These are phyloP conservation scores for Rosa chinensis DNA, from an alignment of 306 rosid species.

Conservation along the genomic window DNA sequence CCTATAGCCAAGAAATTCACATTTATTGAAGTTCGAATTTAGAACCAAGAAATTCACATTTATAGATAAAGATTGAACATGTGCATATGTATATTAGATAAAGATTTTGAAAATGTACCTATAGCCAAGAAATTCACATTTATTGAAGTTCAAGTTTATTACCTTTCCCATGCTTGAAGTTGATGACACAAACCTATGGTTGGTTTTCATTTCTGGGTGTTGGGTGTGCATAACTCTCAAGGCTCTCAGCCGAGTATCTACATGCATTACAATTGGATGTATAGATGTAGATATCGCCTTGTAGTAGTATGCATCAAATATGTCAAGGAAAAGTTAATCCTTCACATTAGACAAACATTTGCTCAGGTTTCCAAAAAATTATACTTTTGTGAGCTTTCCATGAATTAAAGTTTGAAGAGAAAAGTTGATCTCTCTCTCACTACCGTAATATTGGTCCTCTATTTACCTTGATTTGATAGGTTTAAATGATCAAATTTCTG, in stretches of 20 bases:
- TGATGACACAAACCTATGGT: not conserved
- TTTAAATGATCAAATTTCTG: conserved; percentile 63
- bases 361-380: not conserved
- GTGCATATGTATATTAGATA: too few species aligned
- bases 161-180: not conserved
- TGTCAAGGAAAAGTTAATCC: not conserved
- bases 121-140: not conserved
- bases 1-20: not conserved
- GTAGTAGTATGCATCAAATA: not conserved
- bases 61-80: too few species aligned
- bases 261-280: not conserved
- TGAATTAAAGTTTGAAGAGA: not conserved
- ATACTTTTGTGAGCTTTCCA: not conserved
- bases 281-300: not conserved
- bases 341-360: not conserved
- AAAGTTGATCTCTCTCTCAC: conserved; percentile 6
- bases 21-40: not conserved
- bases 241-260: not conserved
- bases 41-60: too few species aligned
- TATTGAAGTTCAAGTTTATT: not conserved
- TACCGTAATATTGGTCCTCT: conserved; percentile 16
- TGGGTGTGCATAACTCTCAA: not conserved
- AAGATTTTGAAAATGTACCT: not conserved
- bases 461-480: conserved; percentile 47
- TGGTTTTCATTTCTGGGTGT: not conserved